Percentiles rank a stretch among this genome's conserved stretches.
phyloP scores from a whole-genome alignment of 352 stramenopile genomes.

The Phytophthora rubi region DNA sequence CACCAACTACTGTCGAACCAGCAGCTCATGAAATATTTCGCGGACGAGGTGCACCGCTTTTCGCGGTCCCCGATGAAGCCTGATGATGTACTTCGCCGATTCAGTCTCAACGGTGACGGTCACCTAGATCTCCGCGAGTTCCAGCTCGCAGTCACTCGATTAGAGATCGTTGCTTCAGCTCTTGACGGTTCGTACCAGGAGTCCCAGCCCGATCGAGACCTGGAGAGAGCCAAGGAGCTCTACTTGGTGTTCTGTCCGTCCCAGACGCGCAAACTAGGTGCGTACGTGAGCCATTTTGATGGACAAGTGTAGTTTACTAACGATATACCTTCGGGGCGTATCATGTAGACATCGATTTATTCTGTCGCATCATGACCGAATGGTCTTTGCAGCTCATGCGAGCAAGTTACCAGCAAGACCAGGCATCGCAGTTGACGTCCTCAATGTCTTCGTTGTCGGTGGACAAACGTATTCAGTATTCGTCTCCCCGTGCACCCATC shows the following conservation, averaged over 20 bases:
- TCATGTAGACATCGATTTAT: conserved; percentile 72
- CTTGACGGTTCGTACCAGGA: conserved; percentile 9
- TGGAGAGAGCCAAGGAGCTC: conserved; percentile 55
- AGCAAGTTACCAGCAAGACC: conserved; percentile 42
- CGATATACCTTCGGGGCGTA: neutral
- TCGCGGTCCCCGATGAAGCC: conserved; percentile 66
- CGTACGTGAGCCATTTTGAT: neutral
- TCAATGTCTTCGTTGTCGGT: conserved; percentile 29
- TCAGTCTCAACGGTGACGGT: conserved; percentile 80
- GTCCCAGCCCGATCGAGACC: conserved; percentile 18
- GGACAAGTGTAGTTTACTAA: neutral
- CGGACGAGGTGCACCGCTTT: conserved; percentile 65
- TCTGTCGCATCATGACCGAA: conserved; percentile 83
- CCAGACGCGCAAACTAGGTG: conserved; percentile 67
- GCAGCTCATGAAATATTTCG: conserved; percentile 68
- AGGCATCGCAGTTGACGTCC: conserved; percentile 19
- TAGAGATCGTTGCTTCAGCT: conserved; percentile 54
- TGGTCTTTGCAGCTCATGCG: conserved; percentile 75
- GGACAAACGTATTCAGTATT: conserved; percentile 30
- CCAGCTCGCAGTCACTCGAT: conserved; percentile 70
- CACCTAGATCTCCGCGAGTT: conserved; percentile 81
- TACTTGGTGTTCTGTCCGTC: conserved; percentile 78
- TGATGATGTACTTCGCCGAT: conserved; percentile 71
- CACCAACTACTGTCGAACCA: conserved; percentile 64
- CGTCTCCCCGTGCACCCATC: conserved; percentile 28